Conservation (phyloP, 352 stramenopile genomes). For the Globisporangium takayamanum region DNA sequence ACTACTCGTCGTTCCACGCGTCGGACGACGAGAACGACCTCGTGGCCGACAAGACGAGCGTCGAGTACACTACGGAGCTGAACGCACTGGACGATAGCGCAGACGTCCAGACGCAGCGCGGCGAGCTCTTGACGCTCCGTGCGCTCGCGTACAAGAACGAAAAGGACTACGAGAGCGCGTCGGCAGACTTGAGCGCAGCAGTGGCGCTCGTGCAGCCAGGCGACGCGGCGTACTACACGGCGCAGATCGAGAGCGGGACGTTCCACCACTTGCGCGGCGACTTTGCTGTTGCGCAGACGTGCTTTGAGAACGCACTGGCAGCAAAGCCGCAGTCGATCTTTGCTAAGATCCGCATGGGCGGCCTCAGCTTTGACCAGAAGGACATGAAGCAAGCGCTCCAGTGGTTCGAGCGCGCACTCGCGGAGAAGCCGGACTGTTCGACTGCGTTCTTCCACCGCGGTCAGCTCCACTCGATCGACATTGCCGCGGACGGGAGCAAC, state of each 20-base stretch:
- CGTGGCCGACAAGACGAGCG: conserved; percentile 39
- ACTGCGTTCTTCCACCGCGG: conserved; percentile 81
- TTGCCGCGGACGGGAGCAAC: conserved; percentile 40
- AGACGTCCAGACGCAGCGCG: conserved; percentile 28
- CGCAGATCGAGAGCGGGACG: conserved; percentile 71
- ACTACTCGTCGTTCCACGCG: conserved; percentile 82
- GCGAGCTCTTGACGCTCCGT: conserved; percentile 52
- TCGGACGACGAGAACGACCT: conserved; percentile 74
- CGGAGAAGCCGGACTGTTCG: conserved; percentile 55
- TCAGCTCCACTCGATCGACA: conserved; percentile 76
- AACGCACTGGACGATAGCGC: conserved; percentile 26
- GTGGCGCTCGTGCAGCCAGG: conserved; percentile 36
- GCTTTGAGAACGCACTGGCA: conserved; percentile 57
- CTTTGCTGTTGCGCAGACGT: conserved; percentile 56
- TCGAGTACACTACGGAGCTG: conserved; percentile 53
- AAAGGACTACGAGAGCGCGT: conserved; percentile 59
- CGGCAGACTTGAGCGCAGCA: conserved; percentile 51
- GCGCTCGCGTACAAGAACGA: conserved; percentile 57
- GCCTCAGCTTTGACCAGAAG: conserved; percentile 79
- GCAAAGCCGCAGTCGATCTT: conserved; percentile 70
- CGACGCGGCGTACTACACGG: conserved; percentile 62
- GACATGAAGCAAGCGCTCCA: conserved; percentile 60
- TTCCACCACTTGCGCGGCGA: conserved; percentile 73
- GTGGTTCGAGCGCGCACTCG: conserved; percentile 72
- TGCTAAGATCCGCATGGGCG: conserved; percentile 78